Conservation (phyloP, 495 filamentous ascomycete species). For the Pyronema domesticum region DNA sequence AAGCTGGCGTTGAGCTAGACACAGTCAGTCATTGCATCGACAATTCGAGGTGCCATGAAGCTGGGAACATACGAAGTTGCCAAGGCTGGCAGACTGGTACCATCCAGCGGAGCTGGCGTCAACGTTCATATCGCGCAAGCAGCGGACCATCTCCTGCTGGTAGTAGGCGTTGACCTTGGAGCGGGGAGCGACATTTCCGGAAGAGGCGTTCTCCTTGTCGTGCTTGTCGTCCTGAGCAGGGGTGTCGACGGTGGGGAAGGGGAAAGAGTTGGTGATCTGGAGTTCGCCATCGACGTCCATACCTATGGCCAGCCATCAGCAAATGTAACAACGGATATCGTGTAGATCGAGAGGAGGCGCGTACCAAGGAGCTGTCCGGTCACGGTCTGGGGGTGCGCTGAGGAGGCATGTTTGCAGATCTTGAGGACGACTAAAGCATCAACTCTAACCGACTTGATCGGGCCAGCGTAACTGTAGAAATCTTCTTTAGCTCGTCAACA, state of each 20-base stretch:
- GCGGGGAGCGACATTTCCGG: slow-evolving; percentile 68
- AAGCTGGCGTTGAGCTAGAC: slow-evolving; percentile 57
- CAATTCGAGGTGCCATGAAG: background rate
- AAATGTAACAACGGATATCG: slow-evolving; percentile 31
- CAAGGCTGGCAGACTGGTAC: slow-evolving; percentile 98
- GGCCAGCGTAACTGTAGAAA: slow-evolving; percentile 13
- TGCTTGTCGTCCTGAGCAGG: slow-evolving; percentile 58
- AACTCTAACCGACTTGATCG: slow-evolving; percentile 57
- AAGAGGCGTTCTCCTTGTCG: slow-evolving; percentile 43
- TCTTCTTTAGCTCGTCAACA: background rate
- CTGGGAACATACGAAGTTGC: slow-evolving; percentile 49
- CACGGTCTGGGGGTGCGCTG: slow-evolving; percentile 19
- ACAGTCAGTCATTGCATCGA: background rate
- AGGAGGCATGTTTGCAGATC: slow-evolving; percentile 46
- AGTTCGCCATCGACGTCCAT: slow-evolving; percentile 74
- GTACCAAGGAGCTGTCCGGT: slow-evolving; percentile 24
- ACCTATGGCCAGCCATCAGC: slow-evolving; percentile 40
- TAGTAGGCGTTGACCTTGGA: slow-evolving; percentile 77
- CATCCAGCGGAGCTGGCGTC: slow-evolving; percentile 96
- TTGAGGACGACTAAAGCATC: slow-evolving; percentile 76
- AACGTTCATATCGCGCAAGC: slow-evolving; percentile 89
- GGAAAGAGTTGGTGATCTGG: slow-evolving; percentile 86
- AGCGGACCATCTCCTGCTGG: slow-evolving; percentile 94
- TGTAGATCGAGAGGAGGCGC: background rate
- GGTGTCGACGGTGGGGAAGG: slow-evolving; percentile 70